These are phyloP conservation scores for Aspergillus bertholletiae DNA, from an alignment of 495 filamentous ascomycete genomes.

Conservation along the genomic window DNA sequence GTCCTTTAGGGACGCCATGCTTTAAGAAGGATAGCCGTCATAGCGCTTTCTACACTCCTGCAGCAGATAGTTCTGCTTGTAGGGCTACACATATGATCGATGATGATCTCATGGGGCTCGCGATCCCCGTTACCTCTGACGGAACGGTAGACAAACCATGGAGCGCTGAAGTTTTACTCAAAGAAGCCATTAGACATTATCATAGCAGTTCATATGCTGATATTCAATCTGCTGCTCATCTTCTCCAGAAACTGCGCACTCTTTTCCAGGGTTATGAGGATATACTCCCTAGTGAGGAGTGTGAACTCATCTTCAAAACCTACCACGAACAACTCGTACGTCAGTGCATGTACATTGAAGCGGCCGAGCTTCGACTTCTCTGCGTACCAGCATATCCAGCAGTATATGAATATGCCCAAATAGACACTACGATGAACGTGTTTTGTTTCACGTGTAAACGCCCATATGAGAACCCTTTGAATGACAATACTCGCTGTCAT, in stretches of 20 bases:
- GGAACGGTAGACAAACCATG: slow-evolving; percentile 39
- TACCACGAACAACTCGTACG: slow-evolving; percentile 63
- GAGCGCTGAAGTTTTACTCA: slow-evolving; percentile 44
- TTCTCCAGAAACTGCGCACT: slow-evolving; percentile 42
- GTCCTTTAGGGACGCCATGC: slow-evolving; percentile 19
- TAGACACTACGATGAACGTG: slow-evolving; percentile 41
- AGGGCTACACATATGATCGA: slow-evolving; percentile 13
- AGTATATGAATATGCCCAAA: slow-evolving; percentile 58
- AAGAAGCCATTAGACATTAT: slow-evolving; percentile 42
- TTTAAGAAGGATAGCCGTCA: slow-evolving; percentile 10
- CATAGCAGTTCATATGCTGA: slow-evolving; percentile 40
- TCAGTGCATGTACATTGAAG: slow-evolving; percentile 63
- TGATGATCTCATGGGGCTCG: slow-evolving; percentile 23
- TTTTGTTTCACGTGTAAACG: slow-evolving; percentile 46
- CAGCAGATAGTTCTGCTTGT: neutral
- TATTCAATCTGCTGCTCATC: slow-evolving; percentile 44
- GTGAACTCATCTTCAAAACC: slow-evolving; percentile 53
- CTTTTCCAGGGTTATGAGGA: slow-evolving; percentile 37
- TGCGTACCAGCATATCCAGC: slow-evolving; percentile 58
- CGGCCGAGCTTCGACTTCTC: slow-evolving; percentile 64
- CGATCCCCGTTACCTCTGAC: slow-evolving; percentile 30
- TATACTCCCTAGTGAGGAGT: slow-evolving; percentile 43
- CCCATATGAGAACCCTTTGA: slow-evolving; percentile 41
- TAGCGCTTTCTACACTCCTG: neutral
- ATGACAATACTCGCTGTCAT: slow-evolving; percentile 41